Percentiles rank a stretch among this genome's conserved stretches.
These are phyloP conservation scores for Syzygium aqueum DNA, from an alignment of 345 rosid genomes.

Conservation along the genomic window DNA sequence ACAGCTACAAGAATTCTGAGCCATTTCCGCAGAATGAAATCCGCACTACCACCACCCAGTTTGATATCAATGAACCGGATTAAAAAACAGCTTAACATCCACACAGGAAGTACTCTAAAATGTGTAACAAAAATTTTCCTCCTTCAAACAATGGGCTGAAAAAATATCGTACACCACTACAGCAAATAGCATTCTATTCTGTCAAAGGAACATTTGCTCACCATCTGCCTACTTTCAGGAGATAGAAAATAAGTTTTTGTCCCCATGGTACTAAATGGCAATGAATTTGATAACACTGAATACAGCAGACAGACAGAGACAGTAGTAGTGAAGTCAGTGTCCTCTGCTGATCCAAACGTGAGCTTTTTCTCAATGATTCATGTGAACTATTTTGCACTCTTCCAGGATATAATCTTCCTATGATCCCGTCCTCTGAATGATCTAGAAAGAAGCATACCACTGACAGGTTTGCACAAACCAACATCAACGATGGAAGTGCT, in stretches of 20 bases:
- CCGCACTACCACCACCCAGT: not conserved
- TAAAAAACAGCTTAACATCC: not conserved
- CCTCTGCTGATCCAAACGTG: not conserved
- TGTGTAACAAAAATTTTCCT: not conserved
- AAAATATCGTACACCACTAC: not conserved
- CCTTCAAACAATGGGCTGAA: not conserved
- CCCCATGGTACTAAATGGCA: not conserved
- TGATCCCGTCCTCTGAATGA: conserved; percentile 85
- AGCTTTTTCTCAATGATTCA: conserved; percentile 16
- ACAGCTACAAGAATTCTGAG: not conserved
- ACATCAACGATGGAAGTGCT: conserved; percentile 57
- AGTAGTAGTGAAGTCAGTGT: not conserved
- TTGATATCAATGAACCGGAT: not conserved
- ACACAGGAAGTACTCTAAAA: not conserved
- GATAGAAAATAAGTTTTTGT: not conserved
- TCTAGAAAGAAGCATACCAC: conserved; percentile 67
- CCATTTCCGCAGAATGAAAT: not conserved
- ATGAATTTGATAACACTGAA: not conserved
- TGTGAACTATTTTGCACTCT: conserved; percentile 47
- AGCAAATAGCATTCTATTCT: not conserved
- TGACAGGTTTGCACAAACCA: conserved; percentile 73
- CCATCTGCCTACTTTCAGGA: not conserved
- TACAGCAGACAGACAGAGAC: not conserved
- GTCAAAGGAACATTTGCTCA: not conserved
- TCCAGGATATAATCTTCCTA: conserved; percentile 90